A percentile compares a stretch with the other conserved stretches of the same genome.
Evolutionary conservation across 139 green algal genomes (phyloP).

Genomic region (Pleodorina starrii): DNA sequence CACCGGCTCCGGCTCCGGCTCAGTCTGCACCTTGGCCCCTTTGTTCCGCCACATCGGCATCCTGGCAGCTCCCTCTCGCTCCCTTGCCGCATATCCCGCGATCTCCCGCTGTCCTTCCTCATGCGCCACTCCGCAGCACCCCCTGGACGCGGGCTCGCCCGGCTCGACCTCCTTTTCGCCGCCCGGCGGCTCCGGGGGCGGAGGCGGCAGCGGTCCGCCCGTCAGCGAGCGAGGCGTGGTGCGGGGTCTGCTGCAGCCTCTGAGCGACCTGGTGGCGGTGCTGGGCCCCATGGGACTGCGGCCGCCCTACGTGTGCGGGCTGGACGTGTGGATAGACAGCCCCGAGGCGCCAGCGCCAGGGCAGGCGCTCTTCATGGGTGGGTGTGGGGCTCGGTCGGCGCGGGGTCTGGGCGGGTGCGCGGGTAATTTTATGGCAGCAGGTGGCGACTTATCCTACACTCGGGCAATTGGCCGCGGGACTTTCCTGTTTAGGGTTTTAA

Average conservation of each 20-base stretch:
- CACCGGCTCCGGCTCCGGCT: too few relatives aligned
- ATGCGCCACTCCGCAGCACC: not conserved
- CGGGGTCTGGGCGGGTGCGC: too few relatives aligned
- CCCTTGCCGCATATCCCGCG: too few relatives aligned
- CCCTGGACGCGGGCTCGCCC: not conserved
- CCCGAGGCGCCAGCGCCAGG: not conserved
- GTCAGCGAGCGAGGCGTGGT: conserved; percentile 26
- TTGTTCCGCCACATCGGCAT: too few relatives aligned
- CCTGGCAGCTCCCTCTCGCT: too few relatives aligned
- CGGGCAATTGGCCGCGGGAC: too few relatives aligned
- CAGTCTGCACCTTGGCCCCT: too few relatives aligned
- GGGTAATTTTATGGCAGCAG: too few relatives aligned
- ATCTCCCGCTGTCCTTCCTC: too few relatives aligned
- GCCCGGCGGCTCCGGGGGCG: not conserved
- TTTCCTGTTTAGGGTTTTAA: too few relatives aligned
- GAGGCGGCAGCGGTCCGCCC: not conserved
- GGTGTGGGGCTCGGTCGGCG: not conserved
- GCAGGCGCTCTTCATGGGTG: conserved; percentile 46
- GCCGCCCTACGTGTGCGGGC: conserved; percentile 37
- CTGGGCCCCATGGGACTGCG: conserved; percentile 4
- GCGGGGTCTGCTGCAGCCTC: conserved; percentile 32
- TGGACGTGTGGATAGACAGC: conserved; percentile 48
- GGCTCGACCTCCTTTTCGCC: not conserved
- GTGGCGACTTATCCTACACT: too few relatives aligned
- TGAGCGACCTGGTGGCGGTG: conserved; percentile 4